A percentile compares a stretch with the other conserved stretches of the same genome.
Conservation (phyloP, 305 asterid genomes). For the Solanum hybrid region DNA sequence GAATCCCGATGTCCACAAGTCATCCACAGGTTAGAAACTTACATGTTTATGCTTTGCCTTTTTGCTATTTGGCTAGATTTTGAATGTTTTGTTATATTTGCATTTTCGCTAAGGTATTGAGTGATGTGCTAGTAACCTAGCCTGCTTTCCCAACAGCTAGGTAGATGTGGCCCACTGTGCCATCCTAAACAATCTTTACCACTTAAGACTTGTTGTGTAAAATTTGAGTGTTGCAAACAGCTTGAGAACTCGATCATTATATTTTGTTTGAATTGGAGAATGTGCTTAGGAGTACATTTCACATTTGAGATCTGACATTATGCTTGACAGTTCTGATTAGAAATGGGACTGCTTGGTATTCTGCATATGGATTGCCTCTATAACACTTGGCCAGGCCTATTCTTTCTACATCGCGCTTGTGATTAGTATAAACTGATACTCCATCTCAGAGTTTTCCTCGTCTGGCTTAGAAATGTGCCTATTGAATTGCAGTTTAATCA, state of each 20-base stretch:
- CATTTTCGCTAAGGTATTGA: background rate
- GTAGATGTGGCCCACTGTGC: background rate
- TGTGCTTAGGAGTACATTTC: background rate
- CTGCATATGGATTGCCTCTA: background rate
- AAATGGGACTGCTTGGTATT: background rate
- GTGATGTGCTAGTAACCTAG: background rate
- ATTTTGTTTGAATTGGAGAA: background rate
- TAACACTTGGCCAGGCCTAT: background rate
- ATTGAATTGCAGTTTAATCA: constrained; percentile 2
- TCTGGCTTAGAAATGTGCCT: background rate
- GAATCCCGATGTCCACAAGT: constrained; percentile 81
- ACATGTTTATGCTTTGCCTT: background rate
- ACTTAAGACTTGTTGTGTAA: background rate
- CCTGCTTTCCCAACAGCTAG: background rate
- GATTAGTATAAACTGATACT: background rate
- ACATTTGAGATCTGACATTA: background rate
- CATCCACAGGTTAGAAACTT: constrained; percentile 57
- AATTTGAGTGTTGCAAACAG: background rate
- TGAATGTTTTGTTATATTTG: background rate
- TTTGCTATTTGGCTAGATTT: background rate
- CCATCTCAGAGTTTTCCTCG: background rate
- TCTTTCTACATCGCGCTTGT: background rate
- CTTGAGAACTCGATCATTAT: background rate
- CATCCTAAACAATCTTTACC: background rate
- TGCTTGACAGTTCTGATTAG: background rate